phyloP scores from a whole-genome alignment of 305 asterid genomes.

The Fraxinus greggii region DNA sequence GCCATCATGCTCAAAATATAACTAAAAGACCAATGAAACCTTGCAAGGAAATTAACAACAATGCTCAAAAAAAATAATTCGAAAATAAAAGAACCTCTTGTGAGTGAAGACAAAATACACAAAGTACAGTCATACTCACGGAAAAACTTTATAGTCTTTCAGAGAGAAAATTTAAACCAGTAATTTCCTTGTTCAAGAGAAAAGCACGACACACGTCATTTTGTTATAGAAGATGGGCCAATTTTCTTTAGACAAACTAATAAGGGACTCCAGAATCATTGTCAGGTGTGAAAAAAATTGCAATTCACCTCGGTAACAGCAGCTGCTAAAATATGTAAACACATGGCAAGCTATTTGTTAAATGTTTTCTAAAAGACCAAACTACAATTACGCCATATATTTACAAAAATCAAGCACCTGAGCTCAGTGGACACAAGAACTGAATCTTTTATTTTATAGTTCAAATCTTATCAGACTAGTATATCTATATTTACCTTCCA shows the following conservation, averaged over 20 bases:
- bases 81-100: background rate
- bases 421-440: background rate
- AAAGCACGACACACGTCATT: background rate
- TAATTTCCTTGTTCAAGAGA: conserved; percentile 1
- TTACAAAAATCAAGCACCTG: background rate
- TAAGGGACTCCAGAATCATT: conserved; percentile 8
- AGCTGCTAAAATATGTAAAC: background rate
- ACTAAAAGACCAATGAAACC: conserved; percentile 18
- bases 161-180: background rate
- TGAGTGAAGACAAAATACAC: conserved; percentile 11
- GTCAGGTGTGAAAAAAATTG: conserved; percentile 18
- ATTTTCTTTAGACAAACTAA: conserved; percentile 20
- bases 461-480: background rate
- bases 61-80: conserved; percentile 6
- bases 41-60: conserved; percentile 8
- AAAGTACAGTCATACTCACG: conserved; percentile 7
- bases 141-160: background rate
- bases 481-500: conserved; percentile 48
- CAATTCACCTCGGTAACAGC: background rate
- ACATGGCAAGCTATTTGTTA: background rate
- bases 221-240: conserved; percentile 4
- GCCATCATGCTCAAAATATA: conserved; percentile 14
- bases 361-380: background rate
- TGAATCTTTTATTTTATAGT: background rate
- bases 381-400: background rate